Percentiles rank a stretch among this genome's conserved stretches.
phyloP scores from a whole-genome alignment of 2,329 filamentous ascomycete genomes.

The Ramichloridium luteum region DNA sequence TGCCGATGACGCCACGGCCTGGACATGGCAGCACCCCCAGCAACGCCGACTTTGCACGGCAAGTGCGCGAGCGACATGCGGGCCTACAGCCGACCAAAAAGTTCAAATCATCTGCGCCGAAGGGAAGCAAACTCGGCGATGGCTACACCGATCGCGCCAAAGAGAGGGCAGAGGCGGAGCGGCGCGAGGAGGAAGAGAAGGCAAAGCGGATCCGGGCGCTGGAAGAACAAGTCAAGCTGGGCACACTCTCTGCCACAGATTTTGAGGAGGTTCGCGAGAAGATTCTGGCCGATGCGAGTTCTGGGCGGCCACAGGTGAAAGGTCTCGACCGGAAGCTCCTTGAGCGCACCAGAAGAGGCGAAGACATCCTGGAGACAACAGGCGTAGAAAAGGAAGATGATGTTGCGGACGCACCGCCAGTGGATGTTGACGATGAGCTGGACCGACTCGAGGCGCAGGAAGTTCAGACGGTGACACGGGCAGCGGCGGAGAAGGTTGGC shows the following conservation, averaged over 20 bases:
- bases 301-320: constrained; percentile 78
- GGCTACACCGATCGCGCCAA: constrained; percentile 79
- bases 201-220: constrained; percentile 61
- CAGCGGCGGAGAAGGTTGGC: constrained; percentile 42
- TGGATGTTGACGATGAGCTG: constrained; percentile 34
- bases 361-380: constrained; percentile 39
- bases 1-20: constrained; percentile 85
- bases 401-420: constrained; percentile 8
- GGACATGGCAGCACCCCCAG: constrained; percentile 34
- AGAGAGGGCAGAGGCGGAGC: constrained; percentile 39
- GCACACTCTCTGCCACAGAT: constrained; percentile 67
- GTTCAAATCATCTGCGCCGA: constrained; percentile 64
- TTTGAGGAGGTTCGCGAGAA: constrained; percentile 65
- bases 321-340: constrained; percentile 78
- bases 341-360: constrained; percentile 54
- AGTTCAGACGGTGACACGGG: constrained; percentile 53
- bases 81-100: constrained; percentile 46
- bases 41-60: constrained; percentile 64
- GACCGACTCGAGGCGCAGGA: constrained; percentile 51
- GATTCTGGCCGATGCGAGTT: constrained; percentile 69
- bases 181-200: constrained; percentile 43
- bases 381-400: constrained; percentile 26
- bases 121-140: constrained; percentile 63
- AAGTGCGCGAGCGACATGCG: constrained; percentile 62
- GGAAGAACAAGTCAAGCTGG: constrained; percentile 69